Evolutionary conservation across 176 grass and related monocot species (phyloP).

Genomic region (Zea luxurians): DNA sequence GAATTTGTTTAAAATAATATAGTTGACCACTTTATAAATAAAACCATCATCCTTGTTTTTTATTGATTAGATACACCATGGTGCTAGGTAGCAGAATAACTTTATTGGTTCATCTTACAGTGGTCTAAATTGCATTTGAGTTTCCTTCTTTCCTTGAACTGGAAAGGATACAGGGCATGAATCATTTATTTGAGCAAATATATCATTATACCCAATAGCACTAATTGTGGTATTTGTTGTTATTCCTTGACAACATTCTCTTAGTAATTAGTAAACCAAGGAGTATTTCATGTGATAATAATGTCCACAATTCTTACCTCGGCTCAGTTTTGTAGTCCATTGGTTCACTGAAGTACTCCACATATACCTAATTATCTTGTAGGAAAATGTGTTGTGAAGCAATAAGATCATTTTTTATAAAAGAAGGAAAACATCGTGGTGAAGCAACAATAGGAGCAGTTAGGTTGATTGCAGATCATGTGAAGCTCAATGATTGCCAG

Average conservation of each 20-base stretch:
- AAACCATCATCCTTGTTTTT: background rate
- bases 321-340: conserved; percentile 4
- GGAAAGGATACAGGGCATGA: too few relatives aligned
- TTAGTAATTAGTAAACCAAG: too few relatives aligned
- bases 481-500: conserved; percentile 81
- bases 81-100: too few relatives aligned
- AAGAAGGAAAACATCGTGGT: conserved; percentile 90
- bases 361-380: conserved; percentile 24
- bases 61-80: background rate
- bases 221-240: too few relatives aligned
- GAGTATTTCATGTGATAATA: background rate
- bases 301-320: background rate
- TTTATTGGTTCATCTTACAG: too few relatives aligned
- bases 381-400: conserved; percentile 32
- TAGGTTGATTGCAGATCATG: conserved; percentile 75
- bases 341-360: conserved; percentile 15
- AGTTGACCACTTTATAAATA: background rate
- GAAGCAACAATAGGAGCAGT: conserved; percentile 85
- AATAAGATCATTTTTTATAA: conserved; percentile 68
- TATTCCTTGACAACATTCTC: too few relatives aligned
- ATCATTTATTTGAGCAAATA: too few relatives aligned
- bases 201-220: too few relatives aligned
- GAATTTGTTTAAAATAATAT: background rate
- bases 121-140: too few relatives aligned
- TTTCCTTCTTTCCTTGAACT: too few relatives aligned